Conservation (phyloP, 2,329 filamentous ascomycete species). For the Rutstroemia sp. region DNA sequence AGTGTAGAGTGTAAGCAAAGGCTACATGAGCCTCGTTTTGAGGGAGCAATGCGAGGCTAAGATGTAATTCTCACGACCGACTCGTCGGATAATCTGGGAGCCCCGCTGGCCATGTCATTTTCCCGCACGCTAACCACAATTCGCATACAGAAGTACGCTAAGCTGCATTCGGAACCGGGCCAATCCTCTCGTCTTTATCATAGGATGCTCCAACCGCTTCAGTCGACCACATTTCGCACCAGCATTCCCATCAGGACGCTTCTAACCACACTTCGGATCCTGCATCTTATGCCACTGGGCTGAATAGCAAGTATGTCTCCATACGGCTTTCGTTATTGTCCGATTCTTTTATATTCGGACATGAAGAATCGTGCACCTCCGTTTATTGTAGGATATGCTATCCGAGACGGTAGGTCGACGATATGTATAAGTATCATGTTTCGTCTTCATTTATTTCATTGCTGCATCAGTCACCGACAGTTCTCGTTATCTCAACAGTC, state of each 20-base stretch:
- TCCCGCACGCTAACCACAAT: neutral
- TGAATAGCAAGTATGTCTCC: neutral
- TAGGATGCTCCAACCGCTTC: neutral
- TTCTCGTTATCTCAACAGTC: too few species aligned
- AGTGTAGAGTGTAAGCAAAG: too few species aligned
- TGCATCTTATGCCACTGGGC: too few species aligned
- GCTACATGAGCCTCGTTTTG: too few species aligned
- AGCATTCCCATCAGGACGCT: neutral
- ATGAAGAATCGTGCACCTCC: neutral
- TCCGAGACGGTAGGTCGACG: neutral
- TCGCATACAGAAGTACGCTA: neutral
- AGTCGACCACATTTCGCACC: neutral
- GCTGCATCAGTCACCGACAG: too few species aligned
- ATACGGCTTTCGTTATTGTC: neutral
- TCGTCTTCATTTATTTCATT: too few species aligned
- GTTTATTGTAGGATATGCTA: neutral
- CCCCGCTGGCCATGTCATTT: neutral
- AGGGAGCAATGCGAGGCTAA: too few species aligned
- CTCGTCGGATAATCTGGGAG: too few species aligned
- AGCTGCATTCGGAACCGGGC: neutral
- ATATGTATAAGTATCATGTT: too few species aligned
- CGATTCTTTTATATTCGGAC: neutral
- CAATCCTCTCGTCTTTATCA: neutral
- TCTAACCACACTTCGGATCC: slow-evolving; percentile 1
- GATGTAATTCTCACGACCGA: too few species aligned